Conservation (phyloP, 208 protist species). For the Acanthamoeba castellanii region DNA sequence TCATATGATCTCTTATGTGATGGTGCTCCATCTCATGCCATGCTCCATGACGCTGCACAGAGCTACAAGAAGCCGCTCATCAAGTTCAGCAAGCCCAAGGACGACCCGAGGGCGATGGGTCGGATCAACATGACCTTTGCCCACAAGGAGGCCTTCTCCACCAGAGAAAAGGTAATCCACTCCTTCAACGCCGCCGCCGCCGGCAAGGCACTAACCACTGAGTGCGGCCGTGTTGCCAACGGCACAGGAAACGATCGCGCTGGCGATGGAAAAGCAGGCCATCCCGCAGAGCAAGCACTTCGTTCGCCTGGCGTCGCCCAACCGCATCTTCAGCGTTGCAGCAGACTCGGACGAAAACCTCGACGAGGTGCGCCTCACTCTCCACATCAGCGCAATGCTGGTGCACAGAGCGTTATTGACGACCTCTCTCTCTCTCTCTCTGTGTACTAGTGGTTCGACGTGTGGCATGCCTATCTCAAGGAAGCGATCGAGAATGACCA, state of each 20-base stretch:
- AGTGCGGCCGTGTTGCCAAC: too few species aligned
- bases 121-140: conserved; percentile 20
- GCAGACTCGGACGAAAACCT: not conserved
- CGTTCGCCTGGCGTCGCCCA: not conserved
- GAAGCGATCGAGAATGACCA: not conserved
- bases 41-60: not conserved
- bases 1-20: not conserved
- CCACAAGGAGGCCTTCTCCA: conserved; percentile 18
- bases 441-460: not conserved
- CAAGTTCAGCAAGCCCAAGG: conserved; percentile 49
- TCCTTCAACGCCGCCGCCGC: not conserved
- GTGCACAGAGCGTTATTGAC: not conserved
- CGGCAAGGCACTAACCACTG: too few species aligned
- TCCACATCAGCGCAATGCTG: not conserved
- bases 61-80: conserved; percentile 45
- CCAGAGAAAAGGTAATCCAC: not conserved
- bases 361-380: not conserved
- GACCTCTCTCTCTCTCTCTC: too few species aligned
- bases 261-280: conserved; percentile 30
- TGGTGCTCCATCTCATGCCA: not conserved
- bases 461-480: conserved; percentile 22
- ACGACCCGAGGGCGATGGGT: not conserved
- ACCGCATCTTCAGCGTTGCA: not conserved
- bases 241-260: not conserved
- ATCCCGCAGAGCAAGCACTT: conserved; percentile 29